phyloP scores from a whole-genome alignment of 1,284 basidiomycete species.

The Exsudoporus floridanus region DNA sequence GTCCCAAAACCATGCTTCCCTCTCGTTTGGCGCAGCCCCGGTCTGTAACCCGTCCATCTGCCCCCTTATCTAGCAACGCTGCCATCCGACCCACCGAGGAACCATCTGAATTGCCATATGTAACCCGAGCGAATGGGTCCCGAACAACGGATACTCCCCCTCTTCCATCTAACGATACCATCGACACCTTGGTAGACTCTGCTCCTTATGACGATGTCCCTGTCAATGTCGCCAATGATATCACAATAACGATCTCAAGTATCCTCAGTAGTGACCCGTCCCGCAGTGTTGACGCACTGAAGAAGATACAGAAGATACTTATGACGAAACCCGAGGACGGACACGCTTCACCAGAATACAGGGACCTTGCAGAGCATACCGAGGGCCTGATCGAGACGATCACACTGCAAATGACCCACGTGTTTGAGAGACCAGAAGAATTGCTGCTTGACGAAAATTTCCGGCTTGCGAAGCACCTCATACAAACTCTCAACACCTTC shows the following conservation, averaged over 20 bases:
- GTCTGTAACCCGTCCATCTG: slow-evolving; percentile 32
- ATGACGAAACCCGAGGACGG: slow-evolving; percentile 73
- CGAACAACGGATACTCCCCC: slow-evolving; percentile 12
- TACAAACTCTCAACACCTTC: slow-evolving; percentile 90
- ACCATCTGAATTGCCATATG: slow-evolving; percentile 33
- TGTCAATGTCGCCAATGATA: slow-evolving; percentile 47
- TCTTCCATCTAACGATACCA: slow-evolving; percentile 23
- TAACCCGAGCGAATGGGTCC: slow-evolving; percentile 25
- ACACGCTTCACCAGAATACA: slow-evolving; percentile 63
- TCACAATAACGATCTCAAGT: slow-evolving; percentile 76
- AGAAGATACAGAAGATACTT: slow-evolving; percentile 84
- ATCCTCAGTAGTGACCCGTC: slow-evolving; percentile 83
- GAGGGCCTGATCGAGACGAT: slow-evolving; percentile 88
- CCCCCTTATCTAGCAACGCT: slow-evolving; percentile 22
- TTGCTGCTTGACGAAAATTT: slow-evolving; percentile 77
- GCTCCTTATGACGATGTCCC: slow-evolving; percentile 21
- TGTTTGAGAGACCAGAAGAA: slow-evolving; percentile 79
- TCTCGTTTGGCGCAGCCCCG: slow-evolving; percentile 68
- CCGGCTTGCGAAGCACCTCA: slow-evolving; percentile 91
- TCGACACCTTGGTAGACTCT: slow-evolving; percentile 31
- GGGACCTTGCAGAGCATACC: slow-evolving; percentile 78
- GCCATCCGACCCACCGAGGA: slow-evolving; percentile 26
- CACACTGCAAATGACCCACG: slow-evolving; percentile 83
- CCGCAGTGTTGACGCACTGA: slow-evolving; percentile 90
- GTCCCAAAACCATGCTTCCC: slow-evolving; percentile 65